Percentiles rank a stretch among this genome's conserved stretches.
phyloP scores from a whole-genome alignment of 2,329 filamentous ascomycete genomes.

The Neonectria ditissima region DNA sequence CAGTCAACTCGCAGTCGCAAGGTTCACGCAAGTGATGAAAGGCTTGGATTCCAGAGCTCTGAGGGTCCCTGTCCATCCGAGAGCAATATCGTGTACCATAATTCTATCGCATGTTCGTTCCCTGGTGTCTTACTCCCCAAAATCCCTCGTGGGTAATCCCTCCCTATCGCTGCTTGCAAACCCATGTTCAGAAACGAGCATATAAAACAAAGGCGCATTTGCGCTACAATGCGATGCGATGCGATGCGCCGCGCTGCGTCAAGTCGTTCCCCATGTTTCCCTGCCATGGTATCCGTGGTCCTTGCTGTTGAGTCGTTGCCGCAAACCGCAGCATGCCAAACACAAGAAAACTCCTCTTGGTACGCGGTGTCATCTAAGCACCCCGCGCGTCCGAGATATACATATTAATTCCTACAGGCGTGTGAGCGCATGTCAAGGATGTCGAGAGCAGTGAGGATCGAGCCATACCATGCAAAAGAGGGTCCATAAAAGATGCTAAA shows the following conservation, averaged over 20 bases:
- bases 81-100: conserved; percentile 18
- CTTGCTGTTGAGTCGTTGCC: conserved; percentile 30
- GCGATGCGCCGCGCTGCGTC: not conserved
- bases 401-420: conserved; percentile 23
- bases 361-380: conserved; percentile 24
- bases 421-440: conserved; percentile 18
- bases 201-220: not conserved
- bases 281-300: conserved; percentile 24
- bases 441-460: conserved; percentile 10
- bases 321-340: conserved; percentile 26
- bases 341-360: conserved; percentile 25
- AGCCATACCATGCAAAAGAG: conserved; percentile 37
- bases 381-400: conserved; percentile 19
- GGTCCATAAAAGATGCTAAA: conserved; percentile 30
- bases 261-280: conserved; percentile 4
- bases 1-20: not conserved
- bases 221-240: conserved; percentile 6
- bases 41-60: conserved; percentile 4
- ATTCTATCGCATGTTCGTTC: conserved; percentile 21
- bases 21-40: not conserved
- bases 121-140: conserved; percentile 4
- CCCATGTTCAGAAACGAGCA: conserved; percentile 12
- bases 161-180: conserved; percentile 16
- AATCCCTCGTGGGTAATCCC: conserved; percentile 7
- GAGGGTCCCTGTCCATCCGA: conserved; percentile 13